Evolutionary conservation across 805 yeast species (phyloP), one percentile per base, ranked within the genome.

Genomic region (Maudiozyma pseudohumilis): DNA sequence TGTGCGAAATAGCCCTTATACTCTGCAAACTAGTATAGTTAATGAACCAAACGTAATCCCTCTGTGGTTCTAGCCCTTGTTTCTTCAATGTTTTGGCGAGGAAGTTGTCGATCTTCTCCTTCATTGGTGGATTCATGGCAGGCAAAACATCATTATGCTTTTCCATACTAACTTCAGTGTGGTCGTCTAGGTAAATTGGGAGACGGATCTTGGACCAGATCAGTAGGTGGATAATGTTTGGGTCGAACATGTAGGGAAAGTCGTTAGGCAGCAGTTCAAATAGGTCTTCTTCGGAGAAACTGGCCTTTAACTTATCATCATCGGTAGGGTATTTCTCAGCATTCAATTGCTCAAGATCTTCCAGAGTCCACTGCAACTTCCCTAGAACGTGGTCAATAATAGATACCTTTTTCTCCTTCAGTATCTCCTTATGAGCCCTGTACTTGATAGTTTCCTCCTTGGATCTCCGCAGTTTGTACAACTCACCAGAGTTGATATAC

Each of bases 1-100:
- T 60, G 52, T 81, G 92, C 18, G 86, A 78, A 25, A 81, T 62
- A 22, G 72, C 66, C 45, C 64, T 69, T 5, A 82, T 78, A 52
- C 86, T 78, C 53, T 82, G 92, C 29, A 82, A 55, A 6, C 70
- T 65, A 6, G 78, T 70, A 74, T 82, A 80, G 52, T 82, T 82
- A 46, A 80, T 69, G 56, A 81, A 82, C 89, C 89, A 81, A 2
- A 66, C 52, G 31, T 71, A 48, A 28, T 71, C 59, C 4, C 66
- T 61, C 20, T 63, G 49, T 13, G 20, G 18, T 4, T 20, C 19
- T 10, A 46, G 6, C 57, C 49, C 12, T 65, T 52, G 34, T 39
- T 47, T 8, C 66, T 69, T 34, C 28, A 74, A 58, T 23, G 61
- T 59, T 21, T 64, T 55, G n/a, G 66, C 59, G 40, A 80, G 70